Evolutionary conservation across 176 grass and related monocot species (phyloP).

Genomic region (Bonia amplexicaulis): DNA sequence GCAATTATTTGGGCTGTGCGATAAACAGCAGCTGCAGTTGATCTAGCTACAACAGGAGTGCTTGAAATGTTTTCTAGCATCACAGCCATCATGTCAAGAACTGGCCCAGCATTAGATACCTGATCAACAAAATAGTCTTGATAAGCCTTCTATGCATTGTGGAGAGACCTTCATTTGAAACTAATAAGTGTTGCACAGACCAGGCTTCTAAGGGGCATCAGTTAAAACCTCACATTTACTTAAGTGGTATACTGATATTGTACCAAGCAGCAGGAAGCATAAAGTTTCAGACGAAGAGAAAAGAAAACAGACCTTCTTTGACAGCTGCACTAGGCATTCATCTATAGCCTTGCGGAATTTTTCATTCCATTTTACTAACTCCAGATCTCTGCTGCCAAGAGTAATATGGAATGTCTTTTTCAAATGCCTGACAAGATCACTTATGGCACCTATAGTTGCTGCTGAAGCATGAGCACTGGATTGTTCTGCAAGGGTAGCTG

Average conservation of each 20-base stretch:
- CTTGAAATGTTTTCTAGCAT: slow-evolving; percentile 90
- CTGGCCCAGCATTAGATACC: slow-evolving; percentile 95
- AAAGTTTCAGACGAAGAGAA: slow-evolving; percentile 20
- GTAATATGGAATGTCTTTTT: slow-evolving; percentile 85
- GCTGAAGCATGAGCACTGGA: slow-evolving; percentile 70
- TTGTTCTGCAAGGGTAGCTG: slow-evolving; percentile 71
- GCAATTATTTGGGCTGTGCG: slow-evolving; percentile 98
- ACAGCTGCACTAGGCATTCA: slow-evolving; percentile 81
- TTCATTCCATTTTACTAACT: slow-evolving; percentile 74
- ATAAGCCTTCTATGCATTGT: slow-evolving; percentile 18
- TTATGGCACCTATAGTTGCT: slow-evolving; percentile 88
- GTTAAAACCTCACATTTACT: slow-evolving; percentile 17
- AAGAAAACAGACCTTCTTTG: slow-evolving; percentile 74
- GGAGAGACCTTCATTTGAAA: background rate
- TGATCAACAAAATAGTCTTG: slow-evolving; percentile 45
- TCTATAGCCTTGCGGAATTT: slow-evolving; percentile 71
- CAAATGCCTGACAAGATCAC: slow-evolving; percentile 95
- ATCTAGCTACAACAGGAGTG: slow-evolving; percentile 69
- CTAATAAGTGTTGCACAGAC: slow-evolving; percentile 2
- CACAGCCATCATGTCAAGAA: slow-evolving; percentile 98
- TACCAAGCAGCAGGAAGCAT: slow-evolving; percentile 16
- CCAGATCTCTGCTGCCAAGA: slow-evolving; percentile 60
- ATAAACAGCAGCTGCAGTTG: slow-evolving; percentile 92
- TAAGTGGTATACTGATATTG: background rate
- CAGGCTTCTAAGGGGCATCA: slow-evolving; percentile 8